Conservation (phyloP, 2,329 filamentous ascomycete genomes). For the Cladosporium oxysporum region DNA sequence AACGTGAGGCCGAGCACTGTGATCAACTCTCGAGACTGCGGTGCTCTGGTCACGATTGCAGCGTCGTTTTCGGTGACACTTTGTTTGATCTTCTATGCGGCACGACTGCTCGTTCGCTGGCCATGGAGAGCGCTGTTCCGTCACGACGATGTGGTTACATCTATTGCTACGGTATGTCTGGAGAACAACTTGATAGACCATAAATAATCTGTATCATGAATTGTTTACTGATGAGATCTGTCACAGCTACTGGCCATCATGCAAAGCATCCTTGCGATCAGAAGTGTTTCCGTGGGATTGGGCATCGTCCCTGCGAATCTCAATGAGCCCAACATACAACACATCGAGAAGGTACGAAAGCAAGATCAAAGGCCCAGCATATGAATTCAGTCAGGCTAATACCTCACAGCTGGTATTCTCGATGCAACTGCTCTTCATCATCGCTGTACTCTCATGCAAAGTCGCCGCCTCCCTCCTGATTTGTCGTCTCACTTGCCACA, state of each 20-base stretch:
- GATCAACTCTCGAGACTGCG: conserved; percentile 10
- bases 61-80: conserved; percentile 1
- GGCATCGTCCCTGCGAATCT: conserved; percentile 11
- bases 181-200: not conserved
- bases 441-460: conserved; percentile 3
- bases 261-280: conserved; percentile 10
- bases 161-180: conserved; percentile 9
- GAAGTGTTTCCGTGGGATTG: not conserved
- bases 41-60: conserved; percentile 6
- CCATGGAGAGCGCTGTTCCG: conserved; percentile 11
- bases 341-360: not conserved
- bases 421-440: conserved; percentile 1
- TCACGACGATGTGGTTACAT: conserved; percentile 5
- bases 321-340: not conserved
- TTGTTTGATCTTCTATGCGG: conserved; percentile 4
- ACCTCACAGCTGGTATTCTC: not conserved
- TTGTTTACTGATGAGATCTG: not conserved
- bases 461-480: conserved; percentile 7
- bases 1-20: conserved; percentile 14
- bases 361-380: not conserved
- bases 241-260: not conserved
- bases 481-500: conserved; percentile 6
- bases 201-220: not conserved
- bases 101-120: conserved; percentile 10
- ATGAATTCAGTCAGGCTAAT: not conserved